A percentile compares a stretch with the other conserved stretches of the same genome.
These are phyloP conservation scores for Solanum chiquidenum DNA, from an alignment of 257 asterid species.

Conservation along the genomic window DNA sequence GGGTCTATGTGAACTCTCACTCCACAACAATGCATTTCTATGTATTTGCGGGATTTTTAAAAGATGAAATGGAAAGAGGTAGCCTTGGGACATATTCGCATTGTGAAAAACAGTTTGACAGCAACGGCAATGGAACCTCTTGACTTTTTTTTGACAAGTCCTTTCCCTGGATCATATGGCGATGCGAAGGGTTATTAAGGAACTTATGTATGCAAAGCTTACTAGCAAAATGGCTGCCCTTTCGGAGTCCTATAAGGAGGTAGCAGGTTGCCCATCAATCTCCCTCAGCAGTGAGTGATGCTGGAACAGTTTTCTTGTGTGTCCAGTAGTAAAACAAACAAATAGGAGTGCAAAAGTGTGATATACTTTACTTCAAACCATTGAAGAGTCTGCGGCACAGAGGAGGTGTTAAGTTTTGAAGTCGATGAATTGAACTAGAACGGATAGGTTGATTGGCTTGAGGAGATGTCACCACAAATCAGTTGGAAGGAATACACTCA, in stretches of 20 bases:
- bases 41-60: background rate
- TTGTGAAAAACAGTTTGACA: background rate
- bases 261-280: background rate
- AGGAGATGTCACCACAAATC: background rate
- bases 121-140: background rate
- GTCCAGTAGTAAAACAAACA: background rate
- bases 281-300: background rate
- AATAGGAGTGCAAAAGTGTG: background rate
- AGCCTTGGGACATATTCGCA: background rate
- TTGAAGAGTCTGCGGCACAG: background rate
- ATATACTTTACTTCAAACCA: background rate
- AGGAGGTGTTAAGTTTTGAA: background rate
- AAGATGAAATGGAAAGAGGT: background rate
- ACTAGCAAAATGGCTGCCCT: background rate
- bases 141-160: background rate
- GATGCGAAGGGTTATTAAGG: background rate
- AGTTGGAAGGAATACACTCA: background rate
- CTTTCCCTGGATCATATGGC: background rate
- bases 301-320: background rate
- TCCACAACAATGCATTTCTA: background rate
- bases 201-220: background rate
- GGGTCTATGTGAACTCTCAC: background rate
- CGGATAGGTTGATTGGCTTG: background rate
- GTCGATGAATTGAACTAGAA: background rate
- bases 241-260: background rate